Evolutionary conservation across 2,329 filamentous ascomycete species (phyloP).

Genomic region (Gnomoniopsis smithogilvyi): DNA sequence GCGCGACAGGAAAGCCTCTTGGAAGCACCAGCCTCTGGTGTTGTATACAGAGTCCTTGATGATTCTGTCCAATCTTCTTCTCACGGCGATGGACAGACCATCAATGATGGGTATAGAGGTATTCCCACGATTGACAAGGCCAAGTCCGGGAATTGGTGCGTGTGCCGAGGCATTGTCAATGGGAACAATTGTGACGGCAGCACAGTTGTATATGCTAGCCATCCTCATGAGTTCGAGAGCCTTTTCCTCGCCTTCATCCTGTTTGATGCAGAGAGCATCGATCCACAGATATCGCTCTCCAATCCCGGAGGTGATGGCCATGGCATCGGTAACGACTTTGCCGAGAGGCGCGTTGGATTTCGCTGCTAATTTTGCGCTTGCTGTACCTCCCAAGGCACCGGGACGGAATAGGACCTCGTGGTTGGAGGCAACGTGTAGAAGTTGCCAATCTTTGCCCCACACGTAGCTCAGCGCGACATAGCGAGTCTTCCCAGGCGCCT

Average conservation of each 20-base stretch:
- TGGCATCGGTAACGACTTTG: neutral
- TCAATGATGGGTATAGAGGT: neutral
- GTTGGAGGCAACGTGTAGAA: constrained; percentile 14
- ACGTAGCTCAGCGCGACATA: constrained; percentile 26
- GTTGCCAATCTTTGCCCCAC: constrained; percentile 22
- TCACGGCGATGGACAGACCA: neutral
- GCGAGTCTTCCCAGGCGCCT: neutral
- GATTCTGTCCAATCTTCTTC: neutral
- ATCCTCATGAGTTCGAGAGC: neutral
- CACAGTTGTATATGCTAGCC: neutral
- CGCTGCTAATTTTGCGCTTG: constrained; percentile 14
- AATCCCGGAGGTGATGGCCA: constrained; percentile 15
- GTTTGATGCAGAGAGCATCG: constrained; percentile 30
- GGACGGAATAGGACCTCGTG: neutral
- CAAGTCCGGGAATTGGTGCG: neutral
- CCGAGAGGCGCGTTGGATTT: constrained; percentile 24
- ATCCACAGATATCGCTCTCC: constrained; percentile 29
- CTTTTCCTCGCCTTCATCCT: constrained; percentile 21
- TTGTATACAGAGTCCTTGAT: neutral
- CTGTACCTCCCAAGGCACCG: constrained; percentile 10
- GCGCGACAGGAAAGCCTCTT: neutral
- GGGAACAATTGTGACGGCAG: neutral
- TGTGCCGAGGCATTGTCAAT: neutral
- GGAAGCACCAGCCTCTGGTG: neutral
- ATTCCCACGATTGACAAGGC: neutral